Base-by-base conservation (phyloP, 164 flowering plant species). In the Saururus chinensis region DNA sequence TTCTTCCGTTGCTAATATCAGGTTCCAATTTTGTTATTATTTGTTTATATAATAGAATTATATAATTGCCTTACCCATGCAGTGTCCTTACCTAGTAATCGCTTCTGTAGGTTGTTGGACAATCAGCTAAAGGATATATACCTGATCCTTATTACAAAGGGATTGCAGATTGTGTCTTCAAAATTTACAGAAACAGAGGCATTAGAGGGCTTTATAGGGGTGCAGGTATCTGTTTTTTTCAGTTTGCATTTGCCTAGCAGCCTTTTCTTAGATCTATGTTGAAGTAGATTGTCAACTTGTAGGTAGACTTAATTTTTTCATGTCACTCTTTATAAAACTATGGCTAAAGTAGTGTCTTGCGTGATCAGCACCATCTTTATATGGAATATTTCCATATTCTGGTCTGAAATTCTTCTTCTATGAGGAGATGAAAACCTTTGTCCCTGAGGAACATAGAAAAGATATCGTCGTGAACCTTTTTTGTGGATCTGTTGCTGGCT, bases 371-470 rank as follows among this genome's bases (percentile, higher is more conserved):
- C 99, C 99, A 60, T 84, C 99, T 19, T 83, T 95, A n/a, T 91
- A 87, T 69, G 99, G 99, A 51, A 91, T 95, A 59, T 89, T 95
- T 69, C 99, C 97, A 5, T 95, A 95, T 71, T 80, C 99, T 53
- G 99, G 99, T 63, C 74, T 95, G 74, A 95, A 88, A 76, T 95
- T 95, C 68, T 95, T 84, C 71, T 90, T 87, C 81, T 95, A 90
- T 25, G 99, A 91, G 79, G 84, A 91, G 77, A 91, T 90, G 96
- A 95, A 88, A 70, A 77, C 80, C 9, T 83, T 77, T 59, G 91
- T 95, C n/a, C 88, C 97, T 5, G 74, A 82, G 60, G 85, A 84
- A 45, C 86, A 81, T 78, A 80, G 74, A 74, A 85, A 82, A 57
- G 81, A 82, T 63, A 77, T 95, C 48, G 70, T 63, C 37, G 86